Base-by-base conservation (phyloP, 176 grass and related monocot genomes). In the Elymus sibiricus region DNA sequence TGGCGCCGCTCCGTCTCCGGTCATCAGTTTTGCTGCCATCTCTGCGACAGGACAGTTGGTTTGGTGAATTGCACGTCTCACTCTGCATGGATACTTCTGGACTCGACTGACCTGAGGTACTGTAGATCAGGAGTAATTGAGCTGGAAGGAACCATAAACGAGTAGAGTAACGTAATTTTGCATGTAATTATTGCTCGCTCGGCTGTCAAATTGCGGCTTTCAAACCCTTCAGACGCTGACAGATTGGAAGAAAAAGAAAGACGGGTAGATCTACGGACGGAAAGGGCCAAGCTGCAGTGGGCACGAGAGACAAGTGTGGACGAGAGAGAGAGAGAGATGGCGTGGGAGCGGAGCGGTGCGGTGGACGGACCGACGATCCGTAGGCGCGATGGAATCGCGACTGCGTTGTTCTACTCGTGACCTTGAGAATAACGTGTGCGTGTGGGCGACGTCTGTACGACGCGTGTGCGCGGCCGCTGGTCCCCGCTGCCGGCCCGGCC, bases 401-500 rank as follows among this genome's bases (percentile, higher is more conserved):
- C 78, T 21, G 79, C 70, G 81, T 73, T 66, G 86, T 68, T 64
- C 73, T 31, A 46, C 90, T 68, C 58, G 82, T 65, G 78, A 79
- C 82, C 86, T 86, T 69, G 82, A 74, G 83, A 83, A 70, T 70
- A 80, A 92, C 87, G 80, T 89, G 90, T 63, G 80, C 78, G 86
- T 91, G 90, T 13, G 78, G 70, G 63, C 81, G 77, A 76, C 70
- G 19, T 25, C 85, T 74, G 16, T 10, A 37, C 6, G 90, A 63
- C 77, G 76, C 90, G 82, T 91, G 51, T 64, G 90, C 80, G 80
- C 85, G 85, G 76, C 89, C 6, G 67, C 77, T 29, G 64, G 64
- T 35, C 82, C 42, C 15, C 12, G n/a, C 39, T 31, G 70, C 76
- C 64, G 71, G 64, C 64, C n/a, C 21, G 68, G 35, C 21, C 14